These are phyloP conservation scores for Lentinula novae-zelandiae DNA, from an alignment of 1,284 basidiomycete genomes.

Conservation along the genomic window DNA sequence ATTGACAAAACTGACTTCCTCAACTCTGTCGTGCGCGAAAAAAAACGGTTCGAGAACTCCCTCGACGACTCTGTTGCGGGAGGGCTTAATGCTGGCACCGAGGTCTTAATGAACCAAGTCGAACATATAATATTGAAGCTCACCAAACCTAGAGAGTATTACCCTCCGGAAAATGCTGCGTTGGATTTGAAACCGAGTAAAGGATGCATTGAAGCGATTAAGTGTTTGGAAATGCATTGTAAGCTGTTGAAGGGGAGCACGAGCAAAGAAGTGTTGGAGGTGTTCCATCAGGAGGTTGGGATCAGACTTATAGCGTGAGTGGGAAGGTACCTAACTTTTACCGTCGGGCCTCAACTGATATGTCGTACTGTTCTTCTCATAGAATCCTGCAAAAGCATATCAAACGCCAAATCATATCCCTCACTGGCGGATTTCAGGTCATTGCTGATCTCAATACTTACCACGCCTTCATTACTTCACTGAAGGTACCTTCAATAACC, in stretches of 20 bases:
- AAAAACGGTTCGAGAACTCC: slow-evolving; percentile 91
- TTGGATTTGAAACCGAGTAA: slow-evolving; percentile 81
- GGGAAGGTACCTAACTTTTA: neutral
- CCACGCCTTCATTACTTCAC: slow-evolving; percentile 79
- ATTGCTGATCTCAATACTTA: slow-evolving; percentile 96
- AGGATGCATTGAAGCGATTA: slow-evolving; percentile 84
- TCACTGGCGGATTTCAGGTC: slow-evolving; percentile 91
- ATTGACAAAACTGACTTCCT: slow-evolving; percentile 93
- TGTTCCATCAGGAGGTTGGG: slow-evolving; percentile 97
- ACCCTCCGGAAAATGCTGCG: slow-evolving; percentile 74
- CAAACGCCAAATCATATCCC: slow-evolving; percentile 93
- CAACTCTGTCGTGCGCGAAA: slow-evolving; percentile 91
- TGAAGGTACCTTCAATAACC: slow-evolving; percentile 73
- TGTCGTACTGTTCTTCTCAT: neutral
- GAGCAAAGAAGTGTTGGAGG: slow-evolving; percentile 93
- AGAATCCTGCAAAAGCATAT: slow-evolving; percentile 96
- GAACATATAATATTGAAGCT: slow-evolving; percentile 87
- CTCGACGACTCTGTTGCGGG: slow-evolving; percentile 92
- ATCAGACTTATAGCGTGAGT: slow-evolving; percentile 84
- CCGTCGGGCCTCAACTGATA: neutral
- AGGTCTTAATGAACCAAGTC: slow-evolving; percentile 95
- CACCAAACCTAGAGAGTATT: slow-evolving; percentile 87
- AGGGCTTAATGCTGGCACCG: slow-evolving; percentile 92
- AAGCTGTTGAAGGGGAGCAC: slow-evolving; percentile 89
- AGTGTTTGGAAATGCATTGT: slow-evolving; percentile 87